Percentiles rank a stretch among this genome's conserved stretches.
Evolutionary conservation across 495 filamentous ascomycete species (phyloP).

Genomic region (Xylaria bambusicola): DNA sequence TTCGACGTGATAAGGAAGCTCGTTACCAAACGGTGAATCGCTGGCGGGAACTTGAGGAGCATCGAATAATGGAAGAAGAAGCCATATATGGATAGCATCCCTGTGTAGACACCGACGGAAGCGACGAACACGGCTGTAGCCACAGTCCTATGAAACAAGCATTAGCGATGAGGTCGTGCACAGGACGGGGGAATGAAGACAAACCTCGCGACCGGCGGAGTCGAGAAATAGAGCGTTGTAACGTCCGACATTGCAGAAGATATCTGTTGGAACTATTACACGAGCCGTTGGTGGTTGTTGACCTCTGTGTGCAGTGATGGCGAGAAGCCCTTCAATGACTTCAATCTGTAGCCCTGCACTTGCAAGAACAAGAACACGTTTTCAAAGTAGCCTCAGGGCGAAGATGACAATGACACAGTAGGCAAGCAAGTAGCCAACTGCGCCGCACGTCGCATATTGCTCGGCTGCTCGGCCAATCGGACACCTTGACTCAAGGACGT

Average conservation of each 20-base stretch:
- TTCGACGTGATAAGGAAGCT: slow-evolving; percentile 71
- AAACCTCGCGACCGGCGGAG: slow-evolving; percentile 36
- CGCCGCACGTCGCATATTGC: slow-evolving; percentile 32
- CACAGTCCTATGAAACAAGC: slow-evolving; percentile 58
- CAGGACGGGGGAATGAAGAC: background rate
- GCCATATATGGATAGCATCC: slow-evolving; percentile 53
- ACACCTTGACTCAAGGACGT: slow-evolving; percentile 14
- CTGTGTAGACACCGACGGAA: slow-evolving; percentile 63
- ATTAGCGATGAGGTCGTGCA: background rate
- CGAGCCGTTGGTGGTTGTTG: background rate
- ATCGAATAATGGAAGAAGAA: slow-evolving; percentile 59
- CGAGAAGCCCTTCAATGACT: background rate
- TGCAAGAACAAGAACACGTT: slow-evolving; percentile 7
- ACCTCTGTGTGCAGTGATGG: background rate
- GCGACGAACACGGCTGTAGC: slow-evolving; percentile 65
- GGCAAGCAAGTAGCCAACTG: slow-evolving; percentile 24
- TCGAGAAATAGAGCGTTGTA: slow-evolving; percentile 27
- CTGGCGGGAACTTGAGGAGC: slow-evolving; percentile 65
- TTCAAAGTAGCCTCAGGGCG: slow-evolving; percentile 26
- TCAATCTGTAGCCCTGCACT: background rate
- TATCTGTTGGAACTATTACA: background rate
- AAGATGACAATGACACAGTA: slow-evolving; percentile 26
- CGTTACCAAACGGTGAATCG: slow-evolving; percentile 58
- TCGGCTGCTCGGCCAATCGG: slow-evolving; percentile 34
- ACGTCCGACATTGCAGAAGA: slow-evolving; percentile 30